A percentile compares a stretch with the other conserved stretches of the same genome.
Conservation (phyloP, 805 yeast genomes). For the Suhomyces kilbournensis region DNA sequence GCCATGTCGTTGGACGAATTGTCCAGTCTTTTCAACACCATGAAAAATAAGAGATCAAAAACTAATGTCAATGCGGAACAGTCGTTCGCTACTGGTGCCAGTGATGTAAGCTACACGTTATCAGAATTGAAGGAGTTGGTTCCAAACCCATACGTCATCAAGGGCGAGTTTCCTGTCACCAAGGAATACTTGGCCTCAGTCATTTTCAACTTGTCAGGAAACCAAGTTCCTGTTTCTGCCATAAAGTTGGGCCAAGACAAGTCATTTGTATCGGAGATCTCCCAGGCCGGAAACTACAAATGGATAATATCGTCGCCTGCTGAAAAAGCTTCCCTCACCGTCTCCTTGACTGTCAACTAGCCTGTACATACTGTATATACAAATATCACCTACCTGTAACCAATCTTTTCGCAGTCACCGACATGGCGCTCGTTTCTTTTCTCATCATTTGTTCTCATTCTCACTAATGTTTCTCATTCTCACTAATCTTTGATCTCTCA, state of each 20-base stretch:
- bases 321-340: conserved; percentile 17
- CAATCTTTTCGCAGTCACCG: no score
- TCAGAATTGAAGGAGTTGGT: conserved; percentile 31
- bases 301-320: conserved; percentile 29
- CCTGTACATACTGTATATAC: conserved; percentile 5
- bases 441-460: not conserved
- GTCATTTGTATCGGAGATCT: conserved; percentile 15
- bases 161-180: conserved; percentile 25
- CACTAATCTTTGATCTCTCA: not conserved
- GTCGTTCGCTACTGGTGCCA: conserved; percentile 15
- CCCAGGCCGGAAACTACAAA: conserved; percentile 24
- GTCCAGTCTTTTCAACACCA: conserved; percentile 31
- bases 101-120: conserved; percentile 20
- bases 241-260: conserved; percentile 18
- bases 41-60: conserved; percentile 14
- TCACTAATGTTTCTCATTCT: no score
- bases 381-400: not conserved
- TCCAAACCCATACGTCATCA: conserved; percentile 22
- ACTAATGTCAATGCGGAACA: conserved; percentile 4
- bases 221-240: conserved; percentile 23
- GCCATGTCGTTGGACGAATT: conserved; percentile 40
- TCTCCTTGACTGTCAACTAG: conserved; percentile 14
- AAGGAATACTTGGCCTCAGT: conserved; percentile 21
- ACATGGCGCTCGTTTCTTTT: no score
- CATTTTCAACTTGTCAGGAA: conserved; percentile 31